Base-by-base conservation (phyloP, 1,284 basidiomycete genomes). In the Exobasidium cylindrosporum region DNA sequence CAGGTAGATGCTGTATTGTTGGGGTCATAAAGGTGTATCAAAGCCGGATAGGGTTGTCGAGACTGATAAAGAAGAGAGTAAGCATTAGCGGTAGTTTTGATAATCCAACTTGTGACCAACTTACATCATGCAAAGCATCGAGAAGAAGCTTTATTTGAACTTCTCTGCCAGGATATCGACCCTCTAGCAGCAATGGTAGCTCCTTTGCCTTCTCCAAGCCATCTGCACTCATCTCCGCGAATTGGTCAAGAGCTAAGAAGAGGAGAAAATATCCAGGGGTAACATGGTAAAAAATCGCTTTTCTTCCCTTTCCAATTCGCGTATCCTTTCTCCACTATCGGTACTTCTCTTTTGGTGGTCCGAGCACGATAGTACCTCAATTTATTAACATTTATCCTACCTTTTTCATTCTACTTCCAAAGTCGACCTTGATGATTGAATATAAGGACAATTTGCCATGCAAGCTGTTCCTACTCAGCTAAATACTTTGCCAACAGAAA, bases 401-500 rank as follows among this genome's bases (percentile, higher is more conserved):
- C n/a, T n/a, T n/a, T n/a, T n/a, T n/a, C n/a, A n/a, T n/a, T n/a
- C n/a, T n/a, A n/a, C n/a, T n/a, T n/a, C n/a, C n/a, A n/a, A n/a
- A n/a, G n/a, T n/a, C n/a, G n/a, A n/a, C n/a, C n/a, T n/a, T n/a
- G n/a, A n/a, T n/a, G n/a, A n/a, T n/a, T n/a, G n/a, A n/a, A n/a
- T n/a, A n/a, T 7, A 40, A 17, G 35, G 35, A 40, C 7, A 17
- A 40, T 40, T 10, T 7, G 35, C 17, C 35, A 40, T 40, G 35
- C 35, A 10, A 40, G 35, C 17, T 7, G 35, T 40, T 40, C 10
- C 17, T 7, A 17, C 35, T 17, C 35, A 40, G 35, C 35, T 40
- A 10, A 32, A 10, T 21, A 24, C 13, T 10, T 60, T 72, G 5
- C 70, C 70, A 1, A 50, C 61, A 49, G 70, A 72, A 55, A 62